These are phyloP conservation scores for Aspergillus candidus DNA, from an alignment of 2,329 filamentous ascomycete species.

Conservation along the genomic window DNA sequence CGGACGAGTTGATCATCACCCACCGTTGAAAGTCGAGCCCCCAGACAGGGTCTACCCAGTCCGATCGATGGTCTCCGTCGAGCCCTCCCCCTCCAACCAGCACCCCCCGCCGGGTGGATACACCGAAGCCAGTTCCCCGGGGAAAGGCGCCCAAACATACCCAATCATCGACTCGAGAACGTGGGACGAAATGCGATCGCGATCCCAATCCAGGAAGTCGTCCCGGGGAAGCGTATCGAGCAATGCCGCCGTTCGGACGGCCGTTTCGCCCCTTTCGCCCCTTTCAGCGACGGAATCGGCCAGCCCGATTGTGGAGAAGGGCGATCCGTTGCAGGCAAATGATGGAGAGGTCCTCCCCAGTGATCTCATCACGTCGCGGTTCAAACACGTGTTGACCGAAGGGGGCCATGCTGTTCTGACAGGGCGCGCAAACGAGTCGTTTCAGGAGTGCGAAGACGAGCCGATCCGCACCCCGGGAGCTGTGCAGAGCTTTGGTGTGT, in stretches of 20 bases:
- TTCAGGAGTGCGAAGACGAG: conserved; percentile 84
- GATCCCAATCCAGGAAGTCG: conserved; percentile 2
- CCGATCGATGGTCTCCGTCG: conserved; percentile 68
- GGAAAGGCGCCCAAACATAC: conserved; percentile 20
- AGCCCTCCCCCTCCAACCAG: conserved; percentile 43
- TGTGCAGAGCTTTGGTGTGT: conserved; percentile 71
- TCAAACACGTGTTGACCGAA: conserved; percentile 69
- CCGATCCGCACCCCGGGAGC: conserved; percentile 81
- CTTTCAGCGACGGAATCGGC: background rate
- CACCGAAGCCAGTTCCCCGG: conserved; percentile 14
- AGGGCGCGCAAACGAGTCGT: conserved; percentile 61
- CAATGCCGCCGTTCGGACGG: background rate
- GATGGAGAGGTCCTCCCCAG: conserved; percentile 34
- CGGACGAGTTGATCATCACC: too few species aligned
- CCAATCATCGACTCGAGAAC: conserved; percentile 25
- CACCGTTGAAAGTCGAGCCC: conserved; percentile 14
- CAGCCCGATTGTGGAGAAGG: background rate
- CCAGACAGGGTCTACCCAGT: conserved; percentile 71
- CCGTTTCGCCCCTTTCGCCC: conserved; percentile 4
- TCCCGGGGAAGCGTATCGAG: background rate
- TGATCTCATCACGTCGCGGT: conserved; percentile 62
- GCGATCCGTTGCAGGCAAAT: too few species aligned
- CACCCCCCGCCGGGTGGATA: conserved; percentile 17
- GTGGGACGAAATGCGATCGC: conserved; percentile 18
- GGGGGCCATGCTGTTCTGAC: conserved; percentile 79